Evolutionary conservation across 129 eudicot species (phyloP).

Genomic region (Flaveria brownii): DNA sequence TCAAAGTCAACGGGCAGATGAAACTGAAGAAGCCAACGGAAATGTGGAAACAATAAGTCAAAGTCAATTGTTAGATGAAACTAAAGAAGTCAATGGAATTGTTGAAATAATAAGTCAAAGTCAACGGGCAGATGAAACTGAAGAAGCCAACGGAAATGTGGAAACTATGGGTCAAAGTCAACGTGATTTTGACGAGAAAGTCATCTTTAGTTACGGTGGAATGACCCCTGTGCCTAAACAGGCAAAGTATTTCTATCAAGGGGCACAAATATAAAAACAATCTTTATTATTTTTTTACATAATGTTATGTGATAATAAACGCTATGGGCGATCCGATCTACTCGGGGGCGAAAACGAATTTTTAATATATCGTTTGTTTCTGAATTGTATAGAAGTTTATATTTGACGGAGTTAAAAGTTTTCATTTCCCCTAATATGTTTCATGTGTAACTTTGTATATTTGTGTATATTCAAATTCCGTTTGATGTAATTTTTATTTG

Average conservation of each 20-base stretch:
- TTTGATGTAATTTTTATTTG: too few relatives aligned
- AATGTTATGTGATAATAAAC: neutral
- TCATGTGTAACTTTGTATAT: too few relatives aligned
- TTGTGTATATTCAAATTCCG: too few relatives aligned
- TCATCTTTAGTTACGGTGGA: neutral
- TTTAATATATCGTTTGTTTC: too few relatives aligned
- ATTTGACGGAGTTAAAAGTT: too few relatives aligned
- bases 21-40: neutral
- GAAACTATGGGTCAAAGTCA: neutral
- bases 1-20: neutral
- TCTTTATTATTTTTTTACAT: neutral
- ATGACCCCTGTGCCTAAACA: slow-evolving; percentile 5
- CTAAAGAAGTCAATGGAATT: neutral
- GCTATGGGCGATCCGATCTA: neutral
- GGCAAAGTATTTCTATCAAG: slow-evolving; percentile 11
- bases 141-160: neutral
- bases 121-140: neutral
- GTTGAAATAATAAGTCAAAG: neutral
- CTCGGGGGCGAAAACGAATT: too few relatives aligned
- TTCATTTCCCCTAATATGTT: too few relatives aligned
- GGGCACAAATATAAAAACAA: neutral
- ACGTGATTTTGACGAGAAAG: neutral
- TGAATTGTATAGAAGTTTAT: too few relatives aligned
- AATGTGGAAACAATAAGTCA: neutral
- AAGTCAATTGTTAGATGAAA: neutral